Conservation (phyloP, 306 rosid genomes). For the Aeschynomene evenia region DNA sequence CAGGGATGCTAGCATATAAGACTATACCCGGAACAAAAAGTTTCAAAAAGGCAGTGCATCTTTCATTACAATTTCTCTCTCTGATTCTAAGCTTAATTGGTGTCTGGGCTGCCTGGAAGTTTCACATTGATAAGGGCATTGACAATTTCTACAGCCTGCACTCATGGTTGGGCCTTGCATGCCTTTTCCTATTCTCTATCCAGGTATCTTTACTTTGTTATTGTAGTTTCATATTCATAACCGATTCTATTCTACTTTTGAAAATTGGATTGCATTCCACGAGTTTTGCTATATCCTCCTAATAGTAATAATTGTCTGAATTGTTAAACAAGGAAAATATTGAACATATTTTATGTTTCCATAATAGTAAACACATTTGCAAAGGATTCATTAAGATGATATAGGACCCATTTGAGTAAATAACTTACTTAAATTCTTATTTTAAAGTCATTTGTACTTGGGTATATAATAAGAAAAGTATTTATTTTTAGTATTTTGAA, state of each 20-base stretch:
- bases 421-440: too few relatives aligned
- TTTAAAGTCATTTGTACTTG: too few relatives aligned
- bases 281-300: too few relatives aligned
- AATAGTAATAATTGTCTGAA: too few relatives aligned
- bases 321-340: too few relatives aligned
- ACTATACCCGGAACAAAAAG: constrained; percentile 78
- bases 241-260: neutral
- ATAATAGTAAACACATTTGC: too few relatives aligned
- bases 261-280: too few relatives aligned
- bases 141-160: constrained; percentile 98
- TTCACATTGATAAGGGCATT: constrained; percentile 90
- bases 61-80: constrained; percentile 62
- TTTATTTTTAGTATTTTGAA: too few relatives aligned
- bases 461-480: too few relatives aligned
- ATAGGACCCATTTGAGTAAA: too few relatives aligned
- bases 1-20: constrained; percentile 97
- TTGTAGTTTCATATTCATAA: neutral
- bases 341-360: too few relatives aligned
- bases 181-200: constrained; percentile 68
- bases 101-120: constrained; percentile 94
- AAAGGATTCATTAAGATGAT: too few relatives aligned
- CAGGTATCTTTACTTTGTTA: constrained; percentile 53
- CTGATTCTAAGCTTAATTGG: constrained; percentile 76
- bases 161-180: constrained; percentile 92
- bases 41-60: constrained; percentile 74